Percentiles rank a stretch among this genome's conserved stretches.
These are phyloP conservation scores for Yamadazyma ubonensis DNA, from an alignment of 805 yeast species.

Conservation along the genomic window DNA sequence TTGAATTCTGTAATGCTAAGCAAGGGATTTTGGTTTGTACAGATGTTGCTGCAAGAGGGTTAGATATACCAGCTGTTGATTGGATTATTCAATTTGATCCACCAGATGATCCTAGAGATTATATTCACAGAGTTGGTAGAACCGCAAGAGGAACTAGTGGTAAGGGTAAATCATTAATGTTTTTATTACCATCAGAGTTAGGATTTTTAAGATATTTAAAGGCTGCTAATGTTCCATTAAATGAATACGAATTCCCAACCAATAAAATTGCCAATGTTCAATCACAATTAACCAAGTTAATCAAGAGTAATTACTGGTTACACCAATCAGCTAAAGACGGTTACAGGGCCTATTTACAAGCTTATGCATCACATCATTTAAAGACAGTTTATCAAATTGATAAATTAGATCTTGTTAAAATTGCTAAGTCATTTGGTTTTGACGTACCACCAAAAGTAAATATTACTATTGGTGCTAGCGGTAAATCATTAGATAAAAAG, in stretches of 20 bases:
- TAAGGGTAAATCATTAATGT: slow-evolving; percentile 92
- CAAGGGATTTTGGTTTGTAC: slow-evolving; percentile 93
- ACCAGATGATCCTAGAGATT: slow-evolving; percentile 99
- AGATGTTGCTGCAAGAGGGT: slow-evolving; percentile 98
- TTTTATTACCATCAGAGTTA: slow-evolving; percentile 87
- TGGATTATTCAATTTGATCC: slow-evolving; percentile 99
- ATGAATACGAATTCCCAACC: slow-evolving; percentile 94
- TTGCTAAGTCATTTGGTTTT: slow-evolving; percentile 94
- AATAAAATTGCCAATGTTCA: slow-evolving; percentile 96
- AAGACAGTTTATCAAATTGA: slow-evolving; percentile 96
- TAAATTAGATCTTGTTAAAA: slow-evolving; percentile 89
- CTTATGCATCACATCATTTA: slow-evolving; percentile 94
- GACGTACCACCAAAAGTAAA: slow-evolving; percentile 95
- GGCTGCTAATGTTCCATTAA: slow-evolving; percentile 95
- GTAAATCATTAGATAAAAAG: slow-evolving; percentile 55
- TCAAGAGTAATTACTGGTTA: slow-evolving; percentile 88
- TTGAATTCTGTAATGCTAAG: slow-evolving; percentile 96
- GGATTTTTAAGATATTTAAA: slow-evolving; percentile 94
- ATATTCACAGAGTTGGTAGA: slow-evolving; percentile 98
- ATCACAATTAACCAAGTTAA: slow-evolving; percentile 85
- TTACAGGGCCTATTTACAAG: slow-evolving; percentile 93
- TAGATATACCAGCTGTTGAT: slow-evolving; percentile 97
- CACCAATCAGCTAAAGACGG: slow-evolving; percentile 98
- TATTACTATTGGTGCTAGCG: slow-evolving; percentile 92
- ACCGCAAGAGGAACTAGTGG: slow-evolving; percentile 93